Percentiles rank a stretch among this genome's conserved stretches.
Evolutionary conservation across 768 basidiomycete genomes (phyloP).

Genomic region (Chiua virens): DNA sequence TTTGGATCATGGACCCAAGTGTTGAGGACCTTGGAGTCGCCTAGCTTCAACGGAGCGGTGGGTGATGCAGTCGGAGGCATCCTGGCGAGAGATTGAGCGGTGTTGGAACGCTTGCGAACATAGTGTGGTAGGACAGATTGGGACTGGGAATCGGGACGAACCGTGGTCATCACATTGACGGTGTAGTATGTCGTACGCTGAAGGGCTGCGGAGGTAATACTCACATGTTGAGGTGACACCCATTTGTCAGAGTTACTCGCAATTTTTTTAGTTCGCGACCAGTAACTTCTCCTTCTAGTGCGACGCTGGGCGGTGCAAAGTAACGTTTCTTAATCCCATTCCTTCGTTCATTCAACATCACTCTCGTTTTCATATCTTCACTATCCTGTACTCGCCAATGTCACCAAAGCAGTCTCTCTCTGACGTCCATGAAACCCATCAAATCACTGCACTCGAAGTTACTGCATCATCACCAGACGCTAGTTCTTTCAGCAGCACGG

Average conservation of each 20-base stretch:
- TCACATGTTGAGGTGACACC: not conserved
- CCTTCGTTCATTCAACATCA: conserved; percentile 20
- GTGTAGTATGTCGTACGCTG: not conserved
- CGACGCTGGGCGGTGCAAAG: conserved; percentile 16
- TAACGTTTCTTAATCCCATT: not conserved
- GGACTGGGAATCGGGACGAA: conserved; percentile 62
- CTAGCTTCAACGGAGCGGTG: conserved; percentile 49
- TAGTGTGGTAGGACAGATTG: conserved; percentile 43
- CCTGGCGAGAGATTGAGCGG: conserved; percentile 64
- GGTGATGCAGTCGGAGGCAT: conserved; percentile 31
- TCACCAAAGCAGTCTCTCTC: conserved; percentile 4
- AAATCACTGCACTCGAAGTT: conserved; percentile 12
- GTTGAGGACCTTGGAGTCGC: conserved; percentile 63
- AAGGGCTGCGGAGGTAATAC: no score
- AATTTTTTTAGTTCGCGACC: not conserved
- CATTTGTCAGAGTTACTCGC: not conserved
- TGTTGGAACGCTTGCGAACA: conserved; percentile 71
- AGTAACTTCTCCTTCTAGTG: not conserved
- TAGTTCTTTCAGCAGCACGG: conserved; percentile 13
- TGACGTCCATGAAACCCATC: conserved; percentile 19
- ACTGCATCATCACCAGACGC: conserved; percentile 13
- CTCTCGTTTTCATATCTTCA: conserved; percentile 17
- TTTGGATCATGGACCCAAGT: conserved; percentile 76
- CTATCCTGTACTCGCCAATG: conserved; percentile 7
- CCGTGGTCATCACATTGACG: conserved; percentile 47